Percentiles rank a stretch among this genome's conserved stretches.
These are phyloP conservation scores for Priceomyces fermenticarens DNA, from an alignment of 805 yeast genomes.

Conservation along the genomic window DNA sequence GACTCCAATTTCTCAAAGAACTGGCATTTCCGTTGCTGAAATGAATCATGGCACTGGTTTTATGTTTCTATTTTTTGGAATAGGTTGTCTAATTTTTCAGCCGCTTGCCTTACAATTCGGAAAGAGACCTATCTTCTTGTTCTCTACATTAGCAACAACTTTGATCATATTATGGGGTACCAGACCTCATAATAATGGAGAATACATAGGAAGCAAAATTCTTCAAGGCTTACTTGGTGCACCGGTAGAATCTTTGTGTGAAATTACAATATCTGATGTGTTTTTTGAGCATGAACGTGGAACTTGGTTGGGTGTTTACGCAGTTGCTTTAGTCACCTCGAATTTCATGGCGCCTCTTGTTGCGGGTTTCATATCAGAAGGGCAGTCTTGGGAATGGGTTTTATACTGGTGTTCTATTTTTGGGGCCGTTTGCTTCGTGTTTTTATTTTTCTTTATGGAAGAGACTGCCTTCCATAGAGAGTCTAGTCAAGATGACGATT, in stretches of 20 bases:
- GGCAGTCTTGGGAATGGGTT: slow-evolving; percentile 28
- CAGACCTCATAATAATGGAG: slow-evolving; percentile 20
- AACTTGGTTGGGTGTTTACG: slow-evolving; percentile 5
- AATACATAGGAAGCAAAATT: slow-evolving; percentile 26
- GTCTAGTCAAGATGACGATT: neutral
- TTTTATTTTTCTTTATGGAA: slow-evolving; percentile 26
- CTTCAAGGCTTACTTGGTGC: slow-evolving; percentile 28
- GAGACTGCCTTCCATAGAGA: slow-evolving; percentile 17
- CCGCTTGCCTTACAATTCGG: slow-evolving; percentile 51
- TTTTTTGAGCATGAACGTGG: slow-evolving; percentile 51
- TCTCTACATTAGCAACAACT: slow-evolving; percentile 11
- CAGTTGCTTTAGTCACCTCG: slow-evolving; percentile 3
- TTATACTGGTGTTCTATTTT: slow-evolving; percentile 29
- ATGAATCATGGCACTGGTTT: slow-evolving; percentile 5
- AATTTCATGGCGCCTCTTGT: slow-evolving; percentile 24
- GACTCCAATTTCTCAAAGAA: slow-evolving; percentile 11
- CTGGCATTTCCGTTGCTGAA: slow-evolving; percentile 10
- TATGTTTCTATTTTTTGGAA: slow-evolving; percentile 4
- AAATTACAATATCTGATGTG: slow-evolving; percentile 47
- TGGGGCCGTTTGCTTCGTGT: slow-evolving; percentile 18
- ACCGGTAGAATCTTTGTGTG: slow-evolving; percentile 49
- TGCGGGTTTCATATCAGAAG: slow-evolving; percentile 23
- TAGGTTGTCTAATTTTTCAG: slow-evolving; percentile 48
- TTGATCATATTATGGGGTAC: slow-evolving; percentile 7
- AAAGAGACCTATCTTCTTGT: slow-evolving; percentile 43